Evolutionary conservation across 495 filamentous ascomycete species (phyloP), one percentile per base, ranked within the genome.

Genomic region (Neurospora sp.): DNA sequence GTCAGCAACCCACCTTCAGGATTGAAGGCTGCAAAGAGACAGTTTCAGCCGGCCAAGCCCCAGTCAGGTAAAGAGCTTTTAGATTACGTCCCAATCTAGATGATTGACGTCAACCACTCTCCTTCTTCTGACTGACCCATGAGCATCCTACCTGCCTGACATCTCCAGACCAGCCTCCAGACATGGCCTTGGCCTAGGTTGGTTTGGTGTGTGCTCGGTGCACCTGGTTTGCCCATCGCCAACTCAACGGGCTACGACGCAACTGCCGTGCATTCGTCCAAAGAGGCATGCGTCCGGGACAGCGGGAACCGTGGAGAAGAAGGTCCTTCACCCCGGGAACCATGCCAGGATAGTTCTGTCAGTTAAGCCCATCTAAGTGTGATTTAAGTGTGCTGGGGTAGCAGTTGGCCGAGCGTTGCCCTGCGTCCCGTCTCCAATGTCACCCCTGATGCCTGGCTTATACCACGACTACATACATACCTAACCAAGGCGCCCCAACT

Each of bases 41-140:
- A 70, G 71, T 73, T 70, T 76, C 73, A 40, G 44, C 71, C 48
- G 42, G 79, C 77, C 79, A 81, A 81, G 76, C 38, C 76, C 76
- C 71, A 73, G 39, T 73, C 75, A 75, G 75, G 71, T 76, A 78
- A 69, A 76, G 76, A 72, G 37, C 71, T 77, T 80, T 79, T 59
- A 59, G 75, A 80, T 81, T 79, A 73, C 70, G 76, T 74, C 75
- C 75, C 75, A 79, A 81, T 78, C 75, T 78, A 78, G 76, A 74
- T 80, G 79, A 78, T 79, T 79, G 79, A 80, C 78, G 76, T 78
- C 79, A 79, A 79, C 78, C 79, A 75, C 72, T 70, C 44, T 70
- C 70, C 40, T 72, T 62, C 69, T 71, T 72, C 73, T 76, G 38
- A 76, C 69, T 74, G 70, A 72, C 75, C 73, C 74, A 71, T 66